A percentile compares a stretch with the other conserved stretches of the same genome.
phyloP scores from a whole-genome alignment of 345 rosid genomes.

The Eucalyptus dawsonii region DNA sequence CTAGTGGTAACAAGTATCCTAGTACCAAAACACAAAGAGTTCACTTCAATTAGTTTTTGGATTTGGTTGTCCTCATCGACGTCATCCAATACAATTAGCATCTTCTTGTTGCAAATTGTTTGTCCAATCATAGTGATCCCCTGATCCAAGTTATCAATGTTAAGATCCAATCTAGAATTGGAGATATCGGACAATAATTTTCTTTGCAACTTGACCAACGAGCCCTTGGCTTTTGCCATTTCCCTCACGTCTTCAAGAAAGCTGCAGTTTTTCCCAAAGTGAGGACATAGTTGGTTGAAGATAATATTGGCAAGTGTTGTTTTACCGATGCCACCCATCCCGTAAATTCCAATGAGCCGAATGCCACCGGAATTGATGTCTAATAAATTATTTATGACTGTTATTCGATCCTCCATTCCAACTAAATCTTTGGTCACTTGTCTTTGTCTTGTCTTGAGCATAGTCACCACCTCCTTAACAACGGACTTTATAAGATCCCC shows the following conservation, averaged over 20 bases:
- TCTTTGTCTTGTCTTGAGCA: background rate
- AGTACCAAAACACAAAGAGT: background rate
- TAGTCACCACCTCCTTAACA: background rate
- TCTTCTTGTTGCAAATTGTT: background rate
- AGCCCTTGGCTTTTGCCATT: background rate
- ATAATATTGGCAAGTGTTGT: too few species aligned
- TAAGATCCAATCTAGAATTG: rapidly evolving
- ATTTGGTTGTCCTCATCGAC: background rate
- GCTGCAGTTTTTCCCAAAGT: too few species aligned
- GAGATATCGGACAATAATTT: background rate
- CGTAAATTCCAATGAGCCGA: too few species aligned
- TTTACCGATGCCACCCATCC: too few species aligned
- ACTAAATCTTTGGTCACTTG: background rate
- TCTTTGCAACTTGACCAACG: too few species aligned
- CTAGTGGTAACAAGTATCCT: background rate
- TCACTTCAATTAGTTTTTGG: background rate
- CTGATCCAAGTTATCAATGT: background rate
- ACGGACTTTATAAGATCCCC: background rate
- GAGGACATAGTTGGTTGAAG: too few species aligned
- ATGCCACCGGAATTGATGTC: background rate
- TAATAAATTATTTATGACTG: background rate
- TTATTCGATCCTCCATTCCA: background rate
- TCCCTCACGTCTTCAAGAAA: background rate
- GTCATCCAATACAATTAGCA: background rate
- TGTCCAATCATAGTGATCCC: background rate